phyloP scores from a whole-genome alignment of 805 yeast species.

The Candida quercuum region DNA sequence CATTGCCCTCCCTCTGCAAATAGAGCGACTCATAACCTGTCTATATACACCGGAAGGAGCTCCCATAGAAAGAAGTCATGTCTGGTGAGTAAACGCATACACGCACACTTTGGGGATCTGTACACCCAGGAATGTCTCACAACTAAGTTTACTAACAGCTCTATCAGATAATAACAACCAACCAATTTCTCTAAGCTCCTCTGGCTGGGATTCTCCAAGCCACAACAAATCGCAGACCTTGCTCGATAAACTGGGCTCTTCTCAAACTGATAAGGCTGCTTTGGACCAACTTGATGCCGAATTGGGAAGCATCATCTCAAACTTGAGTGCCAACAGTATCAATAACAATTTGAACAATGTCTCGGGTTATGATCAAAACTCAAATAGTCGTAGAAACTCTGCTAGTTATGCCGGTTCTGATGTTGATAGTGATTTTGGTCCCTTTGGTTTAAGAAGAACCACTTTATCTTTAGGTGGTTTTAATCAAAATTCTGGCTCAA shows the following conservation, averaged over 20 bases:
- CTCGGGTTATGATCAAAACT: conserved; percentile 1
- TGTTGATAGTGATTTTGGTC: conserved; percentile 31
- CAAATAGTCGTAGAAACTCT: conserved; percentile 32
- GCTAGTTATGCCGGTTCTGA: conserved; percentile 30
- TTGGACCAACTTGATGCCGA: conserved; percentile 23
- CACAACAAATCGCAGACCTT: background rate
- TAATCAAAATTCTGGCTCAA: conserved; percentile 18
- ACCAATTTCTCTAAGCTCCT: too few relatives aligned
- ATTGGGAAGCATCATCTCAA: conserved; percentile 25
- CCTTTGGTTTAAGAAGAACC: conserved; percentile 44
- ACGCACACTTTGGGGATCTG: too few relatives aligned
- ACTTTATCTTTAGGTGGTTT: conserved; percentile 36
- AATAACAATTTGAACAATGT: conserved; percentile 9
- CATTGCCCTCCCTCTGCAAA: too few relatives aligned
- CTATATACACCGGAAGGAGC: too few relatives aligned
- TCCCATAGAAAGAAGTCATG: too few relatives aligned
- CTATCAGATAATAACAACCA: too few relatives aligned
- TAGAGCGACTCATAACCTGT: too few relatives aligned
- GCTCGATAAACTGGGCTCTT: conserved; percentile 7
- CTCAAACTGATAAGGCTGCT: conserved; percentile 9
- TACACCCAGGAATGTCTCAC: too few relatives aligned
- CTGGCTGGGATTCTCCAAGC: background rate
- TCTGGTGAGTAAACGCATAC: too few relatives aligned
- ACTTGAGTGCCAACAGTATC: conserved; percentile 23
- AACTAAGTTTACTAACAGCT: too few relatives aligned